Conservation (phyloP, 768 basidiomycete genomes). For the Mycena vulgaris region DNA sequence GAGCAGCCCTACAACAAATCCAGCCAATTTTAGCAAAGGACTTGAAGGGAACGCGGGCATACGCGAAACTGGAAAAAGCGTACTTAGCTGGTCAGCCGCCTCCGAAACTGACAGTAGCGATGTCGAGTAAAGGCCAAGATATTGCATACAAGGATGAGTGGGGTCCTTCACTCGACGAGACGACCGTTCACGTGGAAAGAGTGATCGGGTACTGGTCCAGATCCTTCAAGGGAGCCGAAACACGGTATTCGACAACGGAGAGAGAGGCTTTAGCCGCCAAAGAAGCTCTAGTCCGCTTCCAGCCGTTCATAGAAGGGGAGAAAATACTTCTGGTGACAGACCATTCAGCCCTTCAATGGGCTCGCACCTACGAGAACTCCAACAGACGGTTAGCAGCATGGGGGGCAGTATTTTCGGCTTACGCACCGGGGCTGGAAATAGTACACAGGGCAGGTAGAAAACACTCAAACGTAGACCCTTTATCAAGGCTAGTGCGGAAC, state of each 20-base stretch:
- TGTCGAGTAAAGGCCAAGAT: neutral
- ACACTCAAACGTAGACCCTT: constrained; percentile 41
- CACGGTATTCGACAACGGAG: neutral
- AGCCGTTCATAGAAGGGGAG: too few relatives aligned
- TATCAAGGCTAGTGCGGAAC: neutral
- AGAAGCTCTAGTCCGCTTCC: too few relatives aligned
- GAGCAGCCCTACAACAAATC: neutral
- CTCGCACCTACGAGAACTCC: neutral
- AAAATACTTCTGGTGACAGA: too few relatives aligned
- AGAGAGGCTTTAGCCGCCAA: neutral
- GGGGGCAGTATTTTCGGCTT: constrained; percentile 45
- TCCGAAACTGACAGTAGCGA: neutral
- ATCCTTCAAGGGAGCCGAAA: neutral
- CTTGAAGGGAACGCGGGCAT: neutral
- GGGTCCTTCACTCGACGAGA: neutral
- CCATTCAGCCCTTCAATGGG: too few relatives aligned
- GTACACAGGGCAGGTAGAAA: constrained; percentile 45
- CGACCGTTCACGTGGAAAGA: neutral
- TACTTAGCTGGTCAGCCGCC: neutral
- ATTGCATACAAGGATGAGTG: neutral
- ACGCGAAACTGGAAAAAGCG: neutral
- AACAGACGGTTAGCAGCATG: constrained; percentile 35
- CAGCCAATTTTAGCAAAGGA: neutral
- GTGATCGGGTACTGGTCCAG: neutral
- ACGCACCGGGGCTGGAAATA: constrained; percentile 40